Evolutionary conservation across 345 rosid genomes (phyloP), one percentile per base, ranked within the genome.

Genomic region (Anacardium occidentale): DNA sequence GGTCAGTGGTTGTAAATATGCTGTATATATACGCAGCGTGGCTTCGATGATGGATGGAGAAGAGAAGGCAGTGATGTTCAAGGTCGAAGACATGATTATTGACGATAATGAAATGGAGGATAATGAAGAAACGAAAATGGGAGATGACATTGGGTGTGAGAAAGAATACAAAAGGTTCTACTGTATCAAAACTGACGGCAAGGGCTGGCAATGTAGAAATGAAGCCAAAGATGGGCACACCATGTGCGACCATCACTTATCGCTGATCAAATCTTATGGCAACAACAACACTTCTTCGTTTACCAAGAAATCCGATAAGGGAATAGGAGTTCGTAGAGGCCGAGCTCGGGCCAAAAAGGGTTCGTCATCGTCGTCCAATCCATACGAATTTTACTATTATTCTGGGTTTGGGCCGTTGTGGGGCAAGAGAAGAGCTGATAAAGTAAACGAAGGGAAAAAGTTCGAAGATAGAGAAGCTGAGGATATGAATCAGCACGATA

Each of bases 381-480:
- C 93, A 10, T 78, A 83, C 59, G 91, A 89, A 84, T 94, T 87
- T 74, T 94, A 94, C 72, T 94, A 94, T 74, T 94, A 94, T 83
- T 85, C 97, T n/a, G 98, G 97, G 75, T 94, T 91, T 69, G 97
- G 98, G 22, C 98, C 97, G 45, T 55, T 74, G 59, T 89, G 98
- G 97, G 89, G 94, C n/a, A 91, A 84, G 59, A 78, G 84, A 57
- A 79, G 93, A 77, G 82, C 89, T 22, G 85, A 78, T 18, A 37
- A 77, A 61, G 64, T 68, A 56, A 56, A 48, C 0, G 72, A 67
- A 40, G 79, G 4, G n/a, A 71, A 32, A 53, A 69, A 34, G 20
- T 47, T 40, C 0, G 74, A 55, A 25, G 44, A 5, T 26, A 73
- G 70, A 22, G 74, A 57, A 21, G 24, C 44, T 14, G 78, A 48